These are phyloP conservation scores for Cydonia oblonga DNA, from an alignment of 331 rosid species.

Conservation along the genomic window DNA sequence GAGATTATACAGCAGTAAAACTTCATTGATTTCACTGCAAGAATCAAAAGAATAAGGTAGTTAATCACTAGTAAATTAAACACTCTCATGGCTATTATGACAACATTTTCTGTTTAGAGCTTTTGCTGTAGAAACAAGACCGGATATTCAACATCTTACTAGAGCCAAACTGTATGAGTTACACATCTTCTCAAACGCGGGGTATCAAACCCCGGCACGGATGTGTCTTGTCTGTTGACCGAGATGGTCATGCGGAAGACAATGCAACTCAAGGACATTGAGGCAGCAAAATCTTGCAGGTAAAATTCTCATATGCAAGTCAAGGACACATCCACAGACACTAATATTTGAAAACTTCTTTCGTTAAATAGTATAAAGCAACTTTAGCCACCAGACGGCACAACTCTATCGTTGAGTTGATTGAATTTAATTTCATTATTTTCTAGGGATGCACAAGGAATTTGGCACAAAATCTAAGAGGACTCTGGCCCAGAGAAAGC, in stretches of 20 bases:
- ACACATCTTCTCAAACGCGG: too few species aligned
- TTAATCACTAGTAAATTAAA: too few species aligned
- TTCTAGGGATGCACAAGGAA: too few species aligned
- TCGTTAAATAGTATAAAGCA: neutral
- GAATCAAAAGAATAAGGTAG: neutral
- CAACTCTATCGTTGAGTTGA: neutral
- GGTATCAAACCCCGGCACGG: too few species aligned
- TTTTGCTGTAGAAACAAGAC: too few species aligned
- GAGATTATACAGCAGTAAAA: neutral
- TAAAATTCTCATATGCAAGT: neutral
- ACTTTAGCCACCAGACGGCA: neutral
- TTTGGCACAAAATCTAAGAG: neutral
- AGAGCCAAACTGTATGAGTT: too few species aligned
- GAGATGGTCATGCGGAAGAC: too few species aligned
- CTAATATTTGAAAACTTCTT: neutral
- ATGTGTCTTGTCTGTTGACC: too few species aligned
- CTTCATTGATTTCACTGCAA: neutral
- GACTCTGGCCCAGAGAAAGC: neutral
- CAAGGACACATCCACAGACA: neutral
- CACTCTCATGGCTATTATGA: too few species aligned
- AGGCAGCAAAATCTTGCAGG: neutral
- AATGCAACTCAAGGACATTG: too few species aligned
- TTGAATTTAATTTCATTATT: neutral
- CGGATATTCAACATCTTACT: too few species aligned
- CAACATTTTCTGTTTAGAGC: too few species aligned